A percentile compares a stretch with the other conserved stretches of the same genome.
These are phyloP conservation scores for Xylariaceae sp. DNA, from an alignment of 2,329 filamentous ascomycete species.

Conservation along the genomic window DNA sequence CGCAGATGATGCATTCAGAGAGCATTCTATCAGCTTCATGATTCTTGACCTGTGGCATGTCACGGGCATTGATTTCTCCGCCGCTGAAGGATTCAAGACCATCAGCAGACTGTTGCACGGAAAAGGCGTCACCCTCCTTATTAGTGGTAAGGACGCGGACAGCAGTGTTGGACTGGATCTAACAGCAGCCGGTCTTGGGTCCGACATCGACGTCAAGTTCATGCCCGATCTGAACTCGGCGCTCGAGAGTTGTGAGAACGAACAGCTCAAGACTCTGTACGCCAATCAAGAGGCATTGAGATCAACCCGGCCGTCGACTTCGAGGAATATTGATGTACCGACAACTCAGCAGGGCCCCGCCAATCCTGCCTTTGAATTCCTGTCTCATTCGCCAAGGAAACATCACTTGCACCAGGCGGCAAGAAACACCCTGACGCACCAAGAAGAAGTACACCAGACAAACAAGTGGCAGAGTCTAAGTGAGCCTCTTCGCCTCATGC, in stretches of 20 bases:
- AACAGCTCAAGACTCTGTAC: constrained; percentile 78
- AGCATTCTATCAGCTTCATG: constrained; percentile 79
- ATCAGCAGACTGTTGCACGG: constrained; percentile 78
- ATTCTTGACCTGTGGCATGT: constrained; percentile 87
- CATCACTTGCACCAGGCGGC: constrained; percentile 75
- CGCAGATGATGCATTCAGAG: constrained; percentile 71
- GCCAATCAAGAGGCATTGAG: constrained; percentile 59
- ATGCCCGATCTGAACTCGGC: constrained; percentile 90
- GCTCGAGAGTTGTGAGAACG: constrained; percentile 90
- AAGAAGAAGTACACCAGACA: constrained; percentile 53
- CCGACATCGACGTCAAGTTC: constrained; percentile 69
- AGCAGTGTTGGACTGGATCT: constrained; percentile 73
- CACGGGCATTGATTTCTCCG: constrained; percentile 90
- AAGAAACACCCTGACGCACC: constrained; percentile 64
- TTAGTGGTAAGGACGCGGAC: constrained; percentile 75
- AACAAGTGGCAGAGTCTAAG: constrained; percentile 80
- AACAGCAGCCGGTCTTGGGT: constrained; percentile 75
- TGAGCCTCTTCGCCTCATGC: constrained; percentile 82
- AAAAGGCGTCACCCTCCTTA: constrained; percentile 71
- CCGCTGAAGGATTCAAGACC: constrained; percentile 88
- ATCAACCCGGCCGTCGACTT: constrained; percentile 39
- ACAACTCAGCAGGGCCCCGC: constrained; percentile 29
- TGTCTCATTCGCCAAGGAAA: constrained; percentile 75
- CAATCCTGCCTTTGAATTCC: constrained; percentile 32
- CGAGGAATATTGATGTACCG: constrained; percentile 47